A percentile compares a stretch with the other conserved stretches of the same genome.
Conservation (phyloP, 192 early-diverging fungal species). For the Chytriomyces sp. region DNA sequence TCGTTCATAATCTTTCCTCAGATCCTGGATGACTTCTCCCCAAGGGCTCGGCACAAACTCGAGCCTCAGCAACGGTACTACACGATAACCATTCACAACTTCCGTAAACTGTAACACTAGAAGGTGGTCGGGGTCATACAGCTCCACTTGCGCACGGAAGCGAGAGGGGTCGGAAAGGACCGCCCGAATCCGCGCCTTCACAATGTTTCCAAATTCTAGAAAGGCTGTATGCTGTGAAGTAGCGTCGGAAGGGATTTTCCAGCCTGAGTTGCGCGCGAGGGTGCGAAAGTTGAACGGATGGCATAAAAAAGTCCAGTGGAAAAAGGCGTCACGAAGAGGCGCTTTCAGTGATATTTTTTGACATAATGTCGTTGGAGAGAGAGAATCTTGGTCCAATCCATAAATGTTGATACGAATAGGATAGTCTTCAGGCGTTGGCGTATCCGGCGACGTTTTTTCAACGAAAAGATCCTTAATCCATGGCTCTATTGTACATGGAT, state of each 20-base stretch:
- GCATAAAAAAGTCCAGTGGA: slow-evolving; percentile 35
- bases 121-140: not conserved
- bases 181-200: slow-evolving; percentile 26
- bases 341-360: slow-evolving; percentile 29
- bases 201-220: slow-evolving; percentile 27
- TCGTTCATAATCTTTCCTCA: slow-evolving; percentile 30
- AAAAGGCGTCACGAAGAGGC: slow-evolving; percentile 32
- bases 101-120: slow-evolving; percentile 33
- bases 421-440: not conserved
- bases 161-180: not conserved
- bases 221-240: slow-evolving; percentile 18
- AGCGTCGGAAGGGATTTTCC: slow-evolving; percentile 8
- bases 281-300: slow-evolving; percentile 40
- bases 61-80: slow-evolving; percentile 27
- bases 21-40: slow-evolving; percentile 21
- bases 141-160: slow-evolving; percentile 10
- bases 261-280: slow-evolving; percentile 28
- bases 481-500: not conserved
- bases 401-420: slow-evolving; percentile 9
- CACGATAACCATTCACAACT: slow-evolving; percentile 34
- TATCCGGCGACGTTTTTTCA: not conserved
- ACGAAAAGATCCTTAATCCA: slow-evolving; percentile 29
- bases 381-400: not conserved
- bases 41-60: slow-evolving; percentile 35
- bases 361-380: slow-evolving; percentile 13